Percentiles rank a stretch among this genome's conserved stretches.
Conservation (phyloP, 2,329 filamentous ascomycete species). For the Fusarium zealandicum region DNA sequence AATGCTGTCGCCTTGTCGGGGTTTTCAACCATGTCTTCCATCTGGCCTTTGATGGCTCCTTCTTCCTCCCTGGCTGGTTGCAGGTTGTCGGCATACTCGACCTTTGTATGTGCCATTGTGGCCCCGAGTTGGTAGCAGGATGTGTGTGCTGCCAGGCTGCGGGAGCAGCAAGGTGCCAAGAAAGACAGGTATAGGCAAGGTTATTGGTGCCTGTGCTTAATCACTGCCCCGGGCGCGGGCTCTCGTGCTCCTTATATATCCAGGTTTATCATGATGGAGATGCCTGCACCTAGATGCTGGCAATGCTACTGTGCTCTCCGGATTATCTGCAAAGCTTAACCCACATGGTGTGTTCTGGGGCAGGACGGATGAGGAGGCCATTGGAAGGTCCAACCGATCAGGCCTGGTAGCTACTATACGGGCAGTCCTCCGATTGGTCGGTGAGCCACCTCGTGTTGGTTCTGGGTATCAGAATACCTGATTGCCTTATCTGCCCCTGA, state of each 20-base stretch:
- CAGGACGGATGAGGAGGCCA: neutral
- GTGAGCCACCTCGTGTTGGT: too few species aligned
- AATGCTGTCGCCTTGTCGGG: slow-evolving; percentile 20
- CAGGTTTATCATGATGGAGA: neutral
- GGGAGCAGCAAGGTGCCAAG: too few species aligned
- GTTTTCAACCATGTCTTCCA: slow-evolving; percentile 7
- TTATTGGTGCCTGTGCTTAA: too few species aligned
- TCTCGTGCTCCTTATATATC: slow-evolving; percentile 4
- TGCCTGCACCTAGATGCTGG: too few species aligned
- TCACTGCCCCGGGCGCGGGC: neutral
- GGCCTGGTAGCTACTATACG: neutral
- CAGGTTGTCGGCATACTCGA: neutral
- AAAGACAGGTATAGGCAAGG: too few species aligned
- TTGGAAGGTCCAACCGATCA: slow-evolving; percentile 1
- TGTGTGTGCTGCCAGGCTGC: too few species aligned
- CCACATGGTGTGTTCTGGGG: neutral
- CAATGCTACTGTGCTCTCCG: neutral
- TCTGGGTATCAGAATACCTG: too few species aligned
- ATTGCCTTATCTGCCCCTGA: too few species aligned
- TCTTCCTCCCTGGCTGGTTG: neutral
- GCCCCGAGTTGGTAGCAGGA: neutral
- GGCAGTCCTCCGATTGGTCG: neutral
- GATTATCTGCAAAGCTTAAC: slow-evolving; percentile 2
- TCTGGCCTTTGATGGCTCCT: slow-evolving; percentile 7
- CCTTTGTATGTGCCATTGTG: slow-evolving; percentile 5